Conservation (phyloP, 169 alveolate species). For the Plasmodium gallinaceum region DNA sequence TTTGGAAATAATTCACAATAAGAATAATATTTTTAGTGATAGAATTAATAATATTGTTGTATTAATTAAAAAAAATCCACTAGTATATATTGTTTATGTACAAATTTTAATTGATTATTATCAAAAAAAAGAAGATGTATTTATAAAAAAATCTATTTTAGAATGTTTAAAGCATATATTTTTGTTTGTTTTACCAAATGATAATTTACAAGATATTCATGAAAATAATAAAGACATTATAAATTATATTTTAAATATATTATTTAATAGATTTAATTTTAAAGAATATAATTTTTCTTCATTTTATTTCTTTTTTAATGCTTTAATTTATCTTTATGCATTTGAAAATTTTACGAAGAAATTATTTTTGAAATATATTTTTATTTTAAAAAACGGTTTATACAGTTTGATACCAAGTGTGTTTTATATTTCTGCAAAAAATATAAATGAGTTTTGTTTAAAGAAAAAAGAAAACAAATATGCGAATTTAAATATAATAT, state of each 20-base stretch:
- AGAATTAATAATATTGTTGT: conserved; percentile 73
- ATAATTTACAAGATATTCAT: conserved; percentile 19
- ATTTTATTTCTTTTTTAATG: conserved; percentile 49
- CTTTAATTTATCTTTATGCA: conserved; percentile 48
- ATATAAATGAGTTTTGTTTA: conserved; percentile 68
- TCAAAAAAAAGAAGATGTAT: conserved; percentile 34
- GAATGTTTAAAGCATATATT: conserved; percentile 76
- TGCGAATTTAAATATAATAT: conserved; percentile 45
- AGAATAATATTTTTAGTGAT: conserved; percentile 61
- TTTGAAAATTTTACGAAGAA: conserved; percentile 46
- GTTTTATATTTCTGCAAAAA: conserved; percentile 43
- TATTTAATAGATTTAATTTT: conserved; percentile 71
- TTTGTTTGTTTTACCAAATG: conserved; percentile 38
- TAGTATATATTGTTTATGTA: conserved; percentile 52
- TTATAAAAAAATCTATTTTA: conserved; percentile 36
- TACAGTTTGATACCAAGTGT: conserved; percentile 60
- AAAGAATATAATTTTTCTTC: conserved; percentile 71
- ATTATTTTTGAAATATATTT: conserved; percentile 57
- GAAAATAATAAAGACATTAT: conserved; percentile 23
- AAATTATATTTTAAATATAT: conserved; percentile 38
- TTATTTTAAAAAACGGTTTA: conserved; percentile 41
- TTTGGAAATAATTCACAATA: conserved; percentile 53
- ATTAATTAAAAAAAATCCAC: conserved; percentile 62
- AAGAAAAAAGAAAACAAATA: conserved; percentile 55
- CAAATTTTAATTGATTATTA: conserved; percentile 52